Percentiles rank a stretch among this genome's conserved stretches.
These are phyloP conservation scores for Pseudopyricularia javanii DNA, from an alignment of 2,329 filamentous ascomycete genomes.

Conservation along the genomic window DNA sequence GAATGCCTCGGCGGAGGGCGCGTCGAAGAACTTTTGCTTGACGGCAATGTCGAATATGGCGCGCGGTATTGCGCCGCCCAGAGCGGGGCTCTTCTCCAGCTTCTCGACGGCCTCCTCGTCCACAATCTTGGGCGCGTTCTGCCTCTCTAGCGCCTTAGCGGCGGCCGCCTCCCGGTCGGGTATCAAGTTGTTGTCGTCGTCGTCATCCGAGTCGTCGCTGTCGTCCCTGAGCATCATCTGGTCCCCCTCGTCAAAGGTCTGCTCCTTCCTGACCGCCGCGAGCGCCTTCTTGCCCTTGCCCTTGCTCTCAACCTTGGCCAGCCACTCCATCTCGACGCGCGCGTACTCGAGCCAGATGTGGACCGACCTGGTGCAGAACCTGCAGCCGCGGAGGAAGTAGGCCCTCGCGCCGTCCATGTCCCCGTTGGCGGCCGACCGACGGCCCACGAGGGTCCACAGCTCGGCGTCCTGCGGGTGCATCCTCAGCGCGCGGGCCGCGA, in stretches of 20 bases:
- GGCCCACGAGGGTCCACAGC: slow-evolving; percentile 78
- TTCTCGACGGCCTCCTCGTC: slow-evolving; percentile 30
- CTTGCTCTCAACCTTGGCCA: slow-evolving; percentile 56
- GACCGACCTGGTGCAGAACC: slow-evolving; percentile 71
- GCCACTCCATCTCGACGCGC: slow-evolving; percentile 83
- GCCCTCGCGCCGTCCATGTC: slow-evolving; percentile 79
- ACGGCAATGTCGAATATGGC: slow-evolving; percentile 82
- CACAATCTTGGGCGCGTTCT: slow-evolving; percentile 26
- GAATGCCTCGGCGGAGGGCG: slow-evolving; percentile 59
- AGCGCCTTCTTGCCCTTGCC: slow-evolving; percentile 29
- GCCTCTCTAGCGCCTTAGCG: slow-evolving; percentile 14
- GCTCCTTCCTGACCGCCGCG: slow-evolving; percentile 20
- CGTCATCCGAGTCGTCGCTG: slow-evolving; percentile 34
- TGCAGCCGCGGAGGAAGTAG: slow-evolving; percentile 77
- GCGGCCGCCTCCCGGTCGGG: slow-evolving; percentile 25
- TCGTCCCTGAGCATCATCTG: slow-evolving; percentile 32
- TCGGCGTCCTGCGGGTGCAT: slow-evolving; percentile 75
- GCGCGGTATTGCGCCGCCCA: slow-evolving; percentile 86
- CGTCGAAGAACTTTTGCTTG: slow-evolving; percentile 61
- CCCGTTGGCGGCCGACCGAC: slow-evolving; percentile 63
- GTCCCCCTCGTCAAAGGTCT: slow-evolving; percentile 30
- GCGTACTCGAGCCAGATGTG: slow-evolving; percentile 83
- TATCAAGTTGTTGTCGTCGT: slow-evolving; percentile 30
- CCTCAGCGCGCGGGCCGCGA: slow-evolving; percentile 59
- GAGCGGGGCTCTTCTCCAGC: slow-evolving; percentile 65